phyloP scores from a whole-genome alignment of 129 eudicot species.

The Helianthus annuus region HanXRQr2.0-SUNRISE NC_035434.2:74788497-74788996 shows the following conservation, averaged over 20 bases:
- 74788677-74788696: conserved; percentile 6
- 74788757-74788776: background rate
- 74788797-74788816: background rate
- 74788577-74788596: conserved; percentile 89
- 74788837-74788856: background rate
- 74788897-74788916: background rate
- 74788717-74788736: background rate
- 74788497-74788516: conserved; percentile 92
- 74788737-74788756: background rate
- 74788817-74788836: background rate
- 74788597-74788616: conserved; percentile 37
- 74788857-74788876: background rate
- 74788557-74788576: conserved; percentile 86
- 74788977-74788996: no score
- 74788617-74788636: background rate
- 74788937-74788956: background rate
- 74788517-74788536: conserved; percentile 96
- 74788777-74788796: background rate
- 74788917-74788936: background rate
- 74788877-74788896: background rate
- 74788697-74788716: conserved; percentile 12
- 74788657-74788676: background rate
- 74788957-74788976: no score
- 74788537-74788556: conserved; percentile 78
- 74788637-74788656: conserved; percentile 11